phyloP scores from a whole-genome alignment of 306 rosid genomes.

The Cicer arietinum region DNA sequence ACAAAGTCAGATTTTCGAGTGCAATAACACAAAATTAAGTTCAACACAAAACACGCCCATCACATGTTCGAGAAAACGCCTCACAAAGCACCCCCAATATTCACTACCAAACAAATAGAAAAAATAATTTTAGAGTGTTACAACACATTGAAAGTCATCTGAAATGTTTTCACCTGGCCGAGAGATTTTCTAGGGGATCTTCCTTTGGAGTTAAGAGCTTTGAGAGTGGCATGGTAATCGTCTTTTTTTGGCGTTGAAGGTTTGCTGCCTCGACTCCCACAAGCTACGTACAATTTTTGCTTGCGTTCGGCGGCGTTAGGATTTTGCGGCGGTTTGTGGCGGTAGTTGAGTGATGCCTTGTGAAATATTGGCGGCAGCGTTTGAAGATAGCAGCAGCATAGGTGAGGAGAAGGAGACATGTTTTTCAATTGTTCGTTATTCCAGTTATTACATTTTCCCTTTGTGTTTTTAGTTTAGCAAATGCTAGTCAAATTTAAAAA shows the following conservation, averaged over 20 bases:
- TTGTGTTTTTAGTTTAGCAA: too few species aligned
- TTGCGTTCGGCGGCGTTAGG: constrained; percentile 31
- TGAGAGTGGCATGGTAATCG: constrained; percentile 72
- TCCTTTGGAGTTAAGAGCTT: constrained; percentile 89
- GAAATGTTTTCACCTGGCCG: constrained; percentile 69
- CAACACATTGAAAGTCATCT: not conserved
- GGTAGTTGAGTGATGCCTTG: not conserved
- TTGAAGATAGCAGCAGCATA: constrained; percentile 42
- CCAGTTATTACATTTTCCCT: constrained; percentile 1
- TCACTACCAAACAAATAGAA: not conserved
- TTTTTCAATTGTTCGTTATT: constrained; percentile 43
- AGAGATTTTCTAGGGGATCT: constrained; percentile 88
- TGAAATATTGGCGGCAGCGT: constrained; percentile 65
- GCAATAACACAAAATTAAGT: not conserved
- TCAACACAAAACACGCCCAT: constrained; percentile 24
- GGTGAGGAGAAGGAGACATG: constrained; percentile 47
- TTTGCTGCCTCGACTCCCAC: constrained; percentile 44
- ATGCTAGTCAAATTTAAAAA: too few species aligned
- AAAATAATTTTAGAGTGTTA: not conserved
- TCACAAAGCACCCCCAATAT: constrained; percentile 8
- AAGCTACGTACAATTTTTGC: constrained; percentile 37
- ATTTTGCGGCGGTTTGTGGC: constrained; percentile 33
- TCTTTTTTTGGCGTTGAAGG: constrained; percentile 51
- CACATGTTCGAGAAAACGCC: constrained; percentile 43
- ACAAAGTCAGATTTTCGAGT: not conserved